Conservation (phyloP, 2,329 filamentous ascomycete genomes). For the Pyricularia grisea region DNA sequence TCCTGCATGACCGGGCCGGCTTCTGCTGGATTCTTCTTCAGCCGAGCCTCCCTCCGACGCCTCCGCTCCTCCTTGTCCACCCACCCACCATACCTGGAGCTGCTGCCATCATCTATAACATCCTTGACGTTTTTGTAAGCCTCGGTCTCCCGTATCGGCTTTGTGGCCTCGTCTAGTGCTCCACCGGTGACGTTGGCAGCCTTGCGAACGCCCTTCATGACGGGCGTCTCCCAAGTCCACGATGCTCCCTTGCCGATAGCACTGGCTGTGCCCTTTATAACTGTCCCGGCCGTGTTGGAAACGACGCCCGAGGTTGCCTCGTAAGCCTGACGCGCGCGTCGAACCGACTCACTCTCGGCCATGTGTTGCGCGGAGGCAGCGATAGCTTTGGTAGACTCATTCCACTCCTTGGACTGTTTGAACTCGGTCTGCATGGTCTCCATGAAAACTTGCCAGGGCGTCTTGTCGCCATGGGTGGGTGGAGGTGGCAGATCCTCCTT, state of each 20-base stretch:
- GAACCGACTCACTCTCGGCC: slow-evolving; percentile 83
- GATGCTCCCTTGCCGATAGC: slow-evolving; percentile 83
- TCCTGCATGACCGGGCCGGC: slow-evolving; percentile 60
- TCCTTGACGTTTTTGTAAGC: slow-evolving; percentile 92
- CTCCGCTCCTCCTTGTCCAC: slow-evolving; percentile 90
- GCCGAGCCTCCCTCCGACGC: slow-evolving; percentile 55
- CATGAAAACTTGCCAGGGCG: slow-evolving; percentile 96
- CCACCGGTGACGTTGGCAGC: slow-evolving; percentile 79
- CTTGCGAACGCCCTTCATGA: slow-evolving; percentile 83
- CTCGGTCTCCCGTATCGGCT: slow-evolving; percentile 88
- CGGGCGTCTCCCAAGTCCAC: slow-evolving; percentile 95
- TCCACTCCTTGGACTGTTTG: slow-evolving; percentile 97
- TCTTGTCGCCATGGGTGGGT: slow-evolving; percentile 96
- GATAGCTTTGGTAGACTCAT: slow-evolving; percentile 93
- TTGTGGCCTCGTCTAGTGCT: slow-evolving; percentile 87
- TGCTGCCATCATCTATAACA: slow-evolving; percentile 94
- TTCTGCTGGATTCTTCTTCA: slow-evolving; percentile 39
- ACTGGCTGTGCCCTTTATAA: slow-evolving; percentile 75
- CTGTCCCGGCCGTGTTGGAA: slow-evolving; percentile 65
- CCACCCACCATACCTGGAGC: slow-evolving; percentile 93
- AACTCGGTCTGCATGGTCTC: slow-evolving; percentile 94
- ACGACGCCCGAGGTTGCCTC: slow-evolving; percentile 79
- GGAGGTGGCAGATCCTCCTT: slow-evolving; percentile 55
- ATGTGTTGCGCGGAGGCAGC: slow-evolving; percentile 85
- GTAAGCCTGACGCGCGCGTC: slow-evolving; percentile 77